phyloP scores from a whole-genome alignment of 176 grass and related monocot genomes.

The Tuctoria greenei region DNA sequence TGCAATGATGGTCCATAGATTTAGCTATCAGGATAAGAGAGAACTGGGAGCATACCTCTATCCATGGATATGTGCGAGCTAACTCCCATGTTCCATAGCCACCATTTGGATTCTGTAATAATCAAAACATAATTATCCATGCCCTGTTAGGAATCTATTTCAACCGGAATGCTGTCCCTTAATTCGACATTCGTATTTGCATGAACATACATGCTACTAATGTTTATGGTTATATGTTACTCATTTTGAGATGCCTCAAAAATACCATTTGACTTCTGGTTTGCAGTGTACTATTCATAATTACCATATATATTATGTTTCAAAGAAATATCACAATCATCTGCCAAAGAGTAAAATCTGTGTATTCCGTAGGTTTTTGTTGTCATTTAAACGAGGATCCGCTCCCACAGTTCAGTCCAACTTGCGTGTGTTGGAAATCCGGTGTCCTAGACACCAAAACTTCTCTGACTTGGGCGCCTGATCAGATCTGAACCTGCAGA shows the following conservation, averaged over 20 bases:
- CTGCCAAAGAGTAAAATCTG: not conserved
- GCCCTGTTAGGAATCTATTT: not conserved
- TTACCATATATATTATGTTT: not conserved
- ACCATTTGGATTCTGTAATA: conserved; percentile 65
- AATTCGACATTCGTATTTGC: not conserved
- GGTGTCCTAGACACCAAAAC: too few relatives aligned
- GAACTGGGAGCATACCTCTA: conserved; percentile 48
- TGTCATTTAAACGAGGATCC: too few relatives aligned
- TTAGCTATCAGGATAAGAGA: conserved; percentile 5
- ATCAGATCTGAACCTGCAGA: too few relatives aligned
- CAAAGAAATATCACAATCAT: not conserved
- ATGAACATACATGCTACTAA: conserved; percentile 1
- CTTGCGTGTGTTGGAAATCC: too few relatives aligned
- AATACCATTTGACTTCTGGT: conserved; percentile 5
- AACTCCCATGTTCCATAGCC: conserved; percentile 73
- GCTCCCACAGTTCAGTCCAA: too few relatives aligned
- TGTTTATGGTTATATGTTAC: not conserved
- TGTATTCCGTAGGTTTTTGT: not conserved
- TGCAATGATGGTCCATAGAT: not conserved
- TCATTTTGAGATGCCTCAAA: not conserved
- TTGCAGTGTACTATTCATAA: conserved; percentile 9
- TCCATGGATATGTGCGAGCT: conserved; percentile 65
- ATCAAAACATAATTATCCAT: conserved; percentile 9
- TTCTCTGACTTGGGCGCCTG: too few relatives aligned
- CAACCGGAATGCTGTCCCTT: conserved; percentile 5